Conservation (phyloP, 2,329 filamentous ascomycete genomes). For the Catunica adiposa region DNA sequence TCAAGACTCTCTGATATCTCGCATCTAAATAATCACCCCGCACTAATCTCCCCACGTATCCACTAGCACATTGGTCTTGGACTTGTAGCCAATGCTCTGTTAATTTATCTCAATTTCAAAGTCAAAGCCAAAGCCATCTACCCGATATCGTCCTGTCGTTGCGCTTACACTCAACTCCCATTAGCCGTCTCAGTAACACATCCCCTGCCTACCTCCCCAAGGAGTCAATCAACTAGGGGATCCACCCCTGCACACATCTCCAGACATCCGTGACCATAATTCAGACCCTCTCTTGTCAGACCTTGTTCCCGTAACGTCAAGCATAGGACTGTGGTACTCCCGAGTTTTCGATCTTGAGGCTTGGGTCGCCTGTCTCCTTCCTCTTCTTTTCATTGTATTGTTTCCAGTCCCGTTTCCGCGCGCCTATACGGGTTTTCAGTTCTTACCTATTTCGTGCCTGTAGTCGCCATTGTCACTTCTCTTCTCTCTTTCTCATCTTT, state of each 20-base stretch:
- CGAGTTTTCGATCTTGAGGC: background rate
- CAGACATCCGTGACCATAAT: background rate
- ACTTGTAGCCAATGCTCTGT: no score
- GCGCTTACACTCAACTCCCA: no score
- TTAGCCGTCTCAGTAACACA: background rate
- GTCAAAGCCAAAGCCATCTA: no score
- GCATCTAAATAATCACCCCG: no score
- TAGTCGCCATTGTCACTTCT: background rate
- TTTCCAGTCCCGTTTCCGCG: background rate
- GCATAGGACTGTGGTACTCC: background rate
- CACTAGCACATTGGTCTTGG: no score
- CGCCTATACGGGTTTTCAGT: background rate
- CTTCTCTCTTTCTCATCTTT: background rate
- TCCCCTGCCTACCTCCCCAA: background rate
- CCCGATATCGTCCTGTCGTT: no score
- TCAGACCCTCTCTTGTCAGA: background rate
- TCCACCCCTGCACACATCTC: background rate
- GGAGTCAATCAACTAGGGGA: background rate
- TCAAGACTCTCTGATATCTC: no score
- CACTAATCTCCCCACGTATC: no score
- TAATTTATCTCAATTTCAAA: no score
- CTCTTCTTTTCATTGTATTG: background rate
- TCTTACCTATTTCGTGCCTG: background rate
- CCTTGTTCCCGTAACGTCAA: background rate
- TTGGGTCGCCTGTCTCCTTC: background rate